Evolutionary conservation across 75 land plant genomes (phyloP).

Genomic region (Ceratopteris richardii): DNA sequence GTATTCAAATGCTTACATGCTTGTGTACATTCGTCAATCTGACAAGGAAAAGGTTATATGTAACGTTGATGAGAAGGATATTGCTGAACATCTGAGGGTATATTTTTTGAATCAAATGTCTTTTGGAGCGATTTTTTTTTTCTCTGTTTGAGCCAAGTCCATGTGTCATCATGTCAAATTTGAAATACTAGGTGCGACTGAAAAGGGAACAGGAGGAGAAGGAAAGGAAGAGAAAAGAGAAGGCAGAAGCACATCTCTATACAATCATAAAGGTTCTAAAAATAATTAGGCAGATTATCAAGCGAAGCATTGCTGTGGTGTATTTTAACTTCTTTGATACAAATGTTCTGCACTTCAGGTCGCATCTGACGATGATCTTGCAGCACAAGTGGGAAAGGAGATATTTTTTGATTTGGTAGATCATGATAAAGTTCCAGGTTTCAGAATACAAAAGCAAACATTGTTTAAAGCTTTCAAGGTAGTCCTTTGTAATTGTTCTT

Average conservation of each 20-base stretch:
- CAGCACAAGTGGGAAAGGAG: conserved; percentile 73
- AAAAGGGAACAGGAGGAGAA: conserved; percentile 85
- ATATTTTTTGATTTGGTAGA: conserved; percentile 93
- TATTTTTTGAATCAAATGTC: neutral
- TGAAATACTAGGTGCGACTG: conserved; percentile 62
- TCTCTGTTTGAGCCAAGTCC: no score
- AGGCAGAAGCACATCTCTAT: conserved; percentile 79
- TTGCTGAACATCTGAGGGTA: conserved; percentile 68
- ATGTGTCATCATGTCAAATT: no score
- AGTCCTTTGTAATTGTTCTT: no score
- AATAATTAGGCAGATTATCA: no score
- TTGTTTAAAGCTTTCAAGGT: conserved; percentile 77
- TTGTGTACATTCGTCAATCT: conserved; percentile 73
- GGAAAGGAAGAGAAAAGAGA: conserved; percentile 60
- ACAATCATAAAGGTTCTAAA: conserved; percentile 63
- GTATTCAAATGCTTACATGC: conserved; percentile 84
- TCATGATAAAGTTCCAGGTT: conserved; percentile 79
- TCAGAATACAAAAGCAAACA: conserved; percentile 65
- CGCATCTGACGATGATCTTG: conserved; percentile 68
- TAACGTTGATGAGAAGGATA: conserved; percentile 74
- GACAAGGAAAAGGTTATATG: conserved; percentile 85
- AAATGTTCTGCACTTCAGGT: no score
- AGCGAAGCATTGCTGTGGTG: no score
- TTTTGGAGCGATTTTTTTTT: neutral
- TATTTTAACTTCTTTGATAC: no score